Base-by-base conservation (phyloP, 2,329 filamentous ascomycete species). In the Biscogniauxia mediterranea region DNA sequence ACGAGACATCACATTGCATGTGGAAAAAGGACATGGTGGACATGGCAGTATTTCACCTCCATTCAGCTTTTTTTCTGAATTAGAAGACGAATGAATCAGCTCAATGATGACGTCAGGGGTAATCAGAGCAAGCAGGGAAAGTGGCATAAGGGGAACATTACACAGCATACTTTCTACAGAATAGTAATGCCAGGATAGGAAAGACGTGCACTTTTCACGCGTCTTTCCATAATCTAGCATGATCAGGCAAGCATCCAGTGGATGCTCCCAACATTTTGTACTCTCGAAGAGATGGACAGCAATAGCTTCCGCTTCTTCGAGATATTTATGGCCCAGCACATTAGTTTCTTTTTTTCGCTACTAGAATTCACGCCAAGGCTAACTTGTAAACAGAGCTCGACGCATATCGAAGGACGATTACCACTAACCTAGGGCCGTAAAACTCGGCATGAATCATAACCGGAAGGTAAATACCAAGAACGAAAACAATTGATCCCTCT, bases 111-210 rank as follows among this genome's bases (percentile, higher is more conserved):
- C 15, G 38, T 46, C 17, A n/a, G 38, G 50, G 21, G 50, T 21
- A 52, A 21, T 25, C 23, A 8, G 50, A 25, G 38, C 53, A 56
- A 9, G 55, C 49, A 23, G 50, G 25, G 17, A 26, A 11, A 62
- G 23, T 55, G 51, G 38, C 49, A 55, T 46, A 59, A 50, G 54
- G 58, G 53, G 53, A 20, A 13, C 55, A 28, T 49, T 13, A 54
- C 58, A n/a, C 38, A 46, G 17, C 38, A 46, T 46, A 17, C 58
- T 57, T 59, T 28, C 58, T 64, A 56, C 63, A 69, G 65, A 56
- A 69, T 70, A 71, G 68, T 70, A 71, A 71, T 71, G 68, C 67
- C 66, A 50, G 58, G 59, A 58, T 49, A 66, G 58, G 63, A 64
- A 64, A 60, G 63, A 63, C 60, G 51, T 11, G 42, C 59, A 60